Evolutionary conservation across 169 alveolate species (phyloP), one percentile per base, ranked within the genome.

Genomic region (Babesia ovis): DNA sequence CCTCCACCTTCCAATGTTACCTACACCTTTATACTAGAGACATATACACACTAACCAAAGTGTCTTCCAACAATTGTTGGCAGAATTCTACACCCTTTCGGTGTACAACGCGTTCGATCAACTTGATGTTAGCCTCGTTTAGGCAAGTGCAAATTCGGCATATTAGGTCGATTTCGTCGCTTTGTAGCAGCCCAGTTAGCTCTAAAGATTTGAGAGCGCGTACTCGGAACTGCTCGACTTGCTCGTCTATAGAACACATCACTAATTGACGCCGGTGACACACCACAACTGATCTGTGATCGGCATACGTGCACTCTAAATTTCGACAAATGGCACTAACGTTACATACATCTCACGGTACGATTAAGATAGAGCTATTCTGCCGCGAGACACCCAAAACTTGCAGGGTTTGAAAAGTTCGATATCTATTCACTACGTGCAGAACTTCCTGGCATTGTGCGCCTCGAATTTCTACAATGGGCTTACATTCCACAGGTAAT

Each of bases 381-480:
- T 91, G 95, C 59, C 87, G 77, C 56, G 94, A 91, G 58, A 43
- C 92, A 25, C 95, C 95, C 35, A 84, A 86, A 64, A 74, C 93
- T 31, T 91, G 95, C 81, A 89, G 90, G 80, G 93, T 89, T 56
- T 31, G 68, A 4, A 4, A 2, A 8, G 14, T 0, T 22, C 18
- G 0, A 1, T n/a, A 5, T 23, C 18, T 22, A 16, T 45, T 8
- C 50, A 37, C 29, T n/a, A 27, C 11, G 34, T 27, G 37, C 88
- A 89, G 93, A 89, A 89, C 50, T 89, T 89, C 62, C 84, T 89
- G 34, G 94, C 94, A 12, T 75, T 89, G 27, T 86, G 93, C 22
- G 94, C 93, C 56, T 86, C 93, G 12, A 87, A 76, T 27, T 76
- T 68, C 58, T 89, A 89, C 83, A 76, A 83, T 39, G 91, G 90